A percentile compares a stretch with the other conserved stretches of the same genome.
Evolutionary conservation across 2,329 filamentous ascomycete genomes (phyloP).

Genomic region (Penicillium concentricum): DNA sequence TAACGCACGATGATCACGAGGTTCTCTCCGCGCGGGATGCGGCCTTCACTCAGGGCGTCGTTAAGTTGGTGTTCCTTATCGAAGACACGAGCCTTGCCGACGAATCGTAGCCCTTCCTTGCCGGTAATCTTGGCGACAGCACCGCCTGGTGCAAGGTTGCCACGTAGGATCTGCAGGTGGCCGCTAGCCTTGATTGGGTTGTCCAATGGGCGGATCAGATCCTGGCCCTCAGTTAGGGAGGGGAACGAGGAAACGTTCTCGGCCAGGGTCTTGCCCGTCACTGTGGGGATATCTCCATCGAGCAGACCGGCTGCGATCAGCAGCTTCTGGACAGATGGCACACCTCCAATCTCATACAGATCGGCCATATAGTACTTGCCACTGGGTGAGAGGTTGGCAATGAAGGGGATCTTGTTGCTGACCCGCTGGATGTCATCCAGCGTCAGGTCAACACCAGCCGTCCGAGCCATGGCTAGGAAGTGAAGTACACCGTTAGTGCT

Average conservation of each 20-base stretch:
- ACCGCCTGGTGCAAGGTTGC: constrained; percentile 83
- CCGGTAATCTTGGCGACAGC: constrained; percentile 96
- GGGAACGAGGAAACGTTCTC: constrained; percentile 79
- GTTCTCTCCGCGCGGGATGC: constrained; percentile 73
- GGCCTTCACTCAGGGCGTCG: constrained; percentile 67
- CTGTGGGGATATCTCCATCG: constrained; percentile 74
- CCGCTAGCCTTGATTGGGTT: constrained; percentile 85
- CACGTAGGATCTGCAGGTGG: constrained; percentile 82
- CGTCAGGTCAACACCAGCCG: constrained; percentile 72
- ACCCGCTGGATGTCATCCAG: constrained; percentile 81
- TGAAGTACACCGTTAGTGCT: constrained; percentile 88
- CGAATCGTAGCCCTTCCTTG: constrained; percentile 84
- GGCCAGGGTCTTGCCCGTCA: constrained; percentile 79
- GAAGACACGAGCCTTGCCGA: constrained; percentile 77
- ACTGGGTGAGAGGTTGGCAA: constrained; percentile 80
- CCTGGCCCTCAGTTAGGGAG: constrained; percentile 72
- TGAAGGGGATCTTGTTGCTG: constrained; percentile 78
- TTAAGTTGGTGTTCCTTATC: constrained; percentile 81
- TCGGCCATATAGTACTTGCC: constrained; percentile 88
- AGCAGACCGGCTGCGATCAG: constrained; percentile 74
- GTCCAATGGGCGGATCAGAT: constrained; percentile 75
- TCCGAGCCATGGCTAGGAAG: constrained; percentile 85
- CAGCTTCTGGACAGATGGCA: constrained; percentile 81
- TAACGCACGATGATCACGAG: constrained; percentile 89
- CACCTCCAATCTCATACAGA: constrained; percentile 80